phyloP scores from a whole-genome alignment of 2,329 filamentous ascomycete species.

The Colletotrichum sp. region DNA sequence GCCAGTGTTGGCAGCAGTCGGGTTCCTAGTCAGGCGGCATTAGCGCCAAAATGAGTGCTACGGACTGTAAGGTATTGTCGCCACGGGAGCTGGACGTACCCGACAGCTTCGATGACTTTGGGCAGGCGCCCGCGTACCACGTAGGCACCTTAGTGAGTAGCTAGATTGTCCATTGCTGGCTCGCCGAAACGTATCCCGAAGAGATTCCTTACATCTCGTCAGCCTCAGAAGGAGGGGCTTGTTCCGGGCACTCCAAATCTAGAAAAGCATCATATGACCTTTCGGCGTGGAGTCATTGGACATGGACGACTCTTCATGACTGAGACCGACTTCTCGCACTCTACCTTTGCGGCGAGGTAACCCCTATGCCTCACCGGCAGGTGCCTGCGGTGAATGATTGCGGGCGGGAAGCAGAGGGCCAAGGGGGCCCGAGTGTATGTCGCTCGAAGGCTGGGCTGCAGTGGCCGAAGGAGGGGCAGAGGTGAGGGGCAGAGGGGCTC shows the following conservation, averaged over 20 bases:
- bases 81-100: neutral
- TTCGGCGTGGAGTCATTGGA: neutral
- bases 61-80: neutral
- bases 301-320: neutral
- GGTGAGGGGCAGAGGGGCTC: neutral
- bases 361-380: neutral
- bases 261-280: neutral
- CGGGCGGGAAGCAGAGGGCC: neutral
- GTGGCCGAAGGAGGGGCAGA: neutral
- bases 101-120: neutral
- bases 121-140: neutral
- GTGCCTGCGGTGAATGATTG: neutral
- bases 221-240: neutral
- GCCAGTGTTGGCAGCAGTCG: neutral
- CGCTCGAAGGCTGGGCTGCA: neutral
- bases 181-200: neutral
- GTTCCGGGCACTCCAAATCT: neutral
- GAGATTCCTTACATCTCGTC: neutral
- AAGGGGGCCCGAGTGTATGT: neutral
- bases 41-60: neutral
- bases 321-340: neutral
- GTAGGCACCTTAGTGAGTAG: neutral
- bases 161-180: neutral
- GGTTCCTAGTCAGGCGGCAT: neutral
- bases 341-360: neutral